Evolutionary conservation across 306 rosid species (phyloP).

Genomic region (cucumber (Cucumis sativus)): Cucumber_9930_V3 NC_026656.2:19241001-19241500

Average conservation of each 20-base stretch:
- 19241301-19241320: conserved; percentile 44
- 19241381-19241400: not conserved
- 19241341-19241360: conserved; percentile 6
- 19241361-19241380: not conserved
- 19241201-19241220: not conserved
- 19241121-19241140: conserved; percentile 2
- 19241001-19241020: conserved; percentile 17
- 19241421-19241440: not conserved
- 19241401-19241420: not conserved
- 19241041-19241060: conserved; percentile 23
- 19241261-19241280: conserved; percentile 76
- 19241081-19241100: conserved; percentile 9
- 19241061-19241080: conserved; percentile 60
- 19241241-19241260: conserved; percentile 11
- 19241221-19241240: conserved; percentile 7
- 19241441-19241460: not conserved
- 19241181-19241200: conserved; percentile 19
- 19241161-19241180: conserved; percentile 40
- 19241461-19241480: not conserved
- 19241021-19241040: conserved; percentile 43
- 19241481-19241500: not conserved
- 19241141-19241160: conserved; percentile 2
- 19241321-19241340: conserved; percentile 38
- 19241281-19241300: conserved; percentile 69
- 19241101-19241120: conserved; percentile 4